A percentile compares a stretch with the other conserved stretches of the same genome.
phyloP scores from a whole-genome alignment of 2,329 filamentous ascomycete genomes.

The Penicillium sp. region DNA sequence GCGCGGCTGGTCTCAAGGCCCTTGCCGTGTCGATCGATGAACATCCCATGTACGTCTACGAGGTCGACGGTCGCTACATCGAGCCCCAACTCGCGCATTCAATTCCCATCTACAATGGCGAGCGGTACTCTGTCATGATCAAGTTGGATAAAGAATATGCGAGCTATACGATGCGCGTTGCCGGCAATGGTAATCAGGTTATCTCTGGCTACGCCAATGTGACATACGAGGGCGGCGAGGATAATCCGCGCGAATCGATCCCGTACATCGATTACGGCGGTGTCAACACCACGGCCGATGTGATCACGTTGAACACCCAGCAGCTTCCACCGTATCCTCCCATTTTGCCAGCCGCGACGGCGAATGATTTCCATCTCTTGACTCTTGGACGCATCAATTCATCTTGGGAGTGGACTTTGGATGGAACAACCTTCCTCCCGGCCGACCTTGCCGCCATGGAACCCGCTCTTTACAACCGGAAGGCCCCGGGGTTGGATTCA shows the following conservation, averaged over 20 bases:
- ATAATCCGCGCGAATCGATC: conserved; percentile 31
- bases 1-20: conserved; percentile 50
- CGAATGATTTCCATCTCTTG: conserved; percentile 11
- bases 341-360: conserved; percentile 3
- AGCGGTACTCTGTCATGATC: conserved; percentile 37
- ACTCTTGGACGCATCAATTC: conserved; percentile 8
- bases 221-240: conserved; percentile 38
- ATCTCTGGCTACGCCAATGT: conserved; percentile 53
- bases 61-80: conserved; percentile 39
- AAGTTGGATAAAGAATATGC: conserved; percentile 14
- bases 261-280: conserved; percentile 15
- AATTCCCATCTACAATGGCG: conserved; percentile 28
- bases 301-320: conserved; percentile 6
- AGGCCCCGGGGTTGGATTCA: conserved; percentile 4
- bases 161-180: conserved; percentile 13
- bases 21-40: conserved; percentile 45
- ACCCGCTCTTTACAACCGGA: conserved; percentile 8
- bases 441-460: neutral
- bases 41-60: conserved; percentile 40
- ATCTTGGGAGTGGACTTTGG: conserved; percentile 15
- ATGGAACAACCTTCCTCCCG: conserved; percentile 7
- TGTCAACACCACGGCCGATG: conserved; percentile 11
- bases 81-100: conserved; percentile 33
- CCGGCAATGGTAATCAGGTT: conserved; percentile 49
- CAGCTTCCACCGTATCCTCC: conserved; percentile 12